Conservation (phyloP, 2,329 filamentous ascomycete genomes). For the Pseudogymnoascus sp. region DNA sequence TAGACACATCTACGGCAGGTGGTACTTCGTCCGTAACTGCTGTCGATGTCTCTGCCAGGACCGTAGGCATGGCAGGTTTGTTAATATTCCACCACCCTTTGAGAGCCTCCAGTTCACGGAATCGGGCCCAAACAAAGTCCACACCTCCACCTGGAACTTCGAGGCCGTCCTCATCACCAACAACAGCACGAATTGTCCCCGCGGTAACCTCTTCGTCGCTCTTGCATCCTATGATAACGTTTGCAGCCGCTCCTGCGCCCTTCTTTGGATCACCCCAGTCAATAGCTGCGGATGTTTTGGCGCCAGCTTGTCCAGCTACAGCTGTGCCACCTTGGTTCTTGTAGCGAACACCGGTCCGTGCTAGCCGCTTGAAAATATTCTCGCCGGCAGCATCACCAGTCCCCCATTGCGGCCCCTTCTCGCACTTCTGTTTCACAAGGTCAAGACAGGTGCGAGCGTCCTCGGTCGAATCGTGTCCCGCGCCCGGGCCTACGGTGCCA, state of each 20-base stretch:
- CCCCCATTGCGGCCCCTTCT: conserved; percentile 83
- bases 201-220: conserved; percentile 51
- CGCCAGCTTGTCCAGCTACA: conserved; percentile 43
- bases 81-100: conserved; percentile 62
- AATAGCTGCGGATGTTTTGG: conserved; percentile 65
- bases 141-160: conserved; percentile 53
- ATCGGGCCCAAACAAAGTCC: conserved; percentile 59
- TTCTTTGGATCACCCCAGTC: conserved; percentile 80
- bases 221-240: conserved; percentile 47
- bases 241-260: conserved; percentile 49
- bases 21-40: conserved; percentile 11
- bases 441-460: conserved; percentile 88
- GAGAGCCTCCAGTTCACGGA: conserved; percentile 56
- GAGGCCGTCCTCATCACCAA: conserved; percentile 49
- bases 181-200: conserved; percentile 49
- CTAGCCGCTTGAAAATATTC: conserved; percentile 80
- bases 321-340: conserved; percentile 54
- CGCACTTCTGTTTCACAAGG: conserved; percentile 90
- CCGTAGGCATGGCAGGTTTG: conserved; percentile 20
- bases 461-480: conserved; percentile 85
- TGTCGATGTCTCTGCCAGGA: conserved; percentile 8
- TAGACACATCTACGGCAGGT: background rate
- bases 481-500: conserved; percentile 40
- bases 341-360: conserved; percentile 53
- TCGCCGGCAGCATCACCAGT: conserved; percentile 71